Evolutionary conservation across 441 rosid species (phyloP), one percentile per base, ranked within the genome.

Genomic region (Gossypium laxum): DNA sequence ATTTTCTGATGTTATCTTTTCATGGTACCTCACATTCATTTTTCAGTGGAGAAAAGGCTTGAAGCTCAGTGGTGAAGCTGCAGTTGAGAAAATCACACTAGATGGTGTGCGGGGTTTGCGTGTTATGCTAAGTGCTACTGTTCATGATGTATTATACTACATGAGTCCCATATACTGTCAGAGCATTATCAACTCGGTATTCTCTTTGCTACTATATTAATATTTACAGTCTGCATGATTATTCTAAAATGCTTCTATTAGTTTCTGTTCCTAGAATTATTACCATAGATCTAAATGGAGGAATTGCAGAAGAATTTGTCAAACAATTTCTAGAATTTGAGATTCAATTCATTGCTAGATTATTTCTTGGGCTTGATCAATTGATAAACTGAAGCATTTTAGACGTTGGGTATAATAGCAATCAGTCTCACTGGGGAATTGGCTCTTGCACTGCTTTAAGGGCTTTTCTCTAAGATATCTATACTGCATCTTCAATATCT

Each of bases 121-220:
- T 38, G 86, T 85, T 73, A 89, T 77, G 86, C 84, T 95, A 79
- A 86, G 98, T 75, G 98, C 98, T 67, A 95, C 99, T 67, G 98
- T 84, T 74, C 99, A 95, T 75, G 99, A 95, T 83, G 99, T 95
- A 65, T 79, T 95, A 65, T 92, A 95, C 80, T 92, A 95, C 83
- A 89, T 95, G 99, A 95, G 98, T 81, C 97, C 99, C 74, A 87
- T 95, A 73, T 92, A 95, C 64, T 91, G 98, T 75, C 99, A 95
- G 82, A 93, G 90, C 78, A 92, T 92, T 61, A 87, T 91, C 67
- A 82, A 92, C 77, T 91, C 99, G 89, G 99, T 95, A 90, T 61
- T 71, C 72, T 56, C 65, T 59, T 67, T 58, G 65, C 56, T 12
- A 54, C 68, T 41, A 58, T 52, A 10, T 61, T 24, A 69, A 12